phyloP scores from a whole-genome alignment of 2,329 filamentous ascomycete species.

The Proliferodiscus dingleyae region DNA sequence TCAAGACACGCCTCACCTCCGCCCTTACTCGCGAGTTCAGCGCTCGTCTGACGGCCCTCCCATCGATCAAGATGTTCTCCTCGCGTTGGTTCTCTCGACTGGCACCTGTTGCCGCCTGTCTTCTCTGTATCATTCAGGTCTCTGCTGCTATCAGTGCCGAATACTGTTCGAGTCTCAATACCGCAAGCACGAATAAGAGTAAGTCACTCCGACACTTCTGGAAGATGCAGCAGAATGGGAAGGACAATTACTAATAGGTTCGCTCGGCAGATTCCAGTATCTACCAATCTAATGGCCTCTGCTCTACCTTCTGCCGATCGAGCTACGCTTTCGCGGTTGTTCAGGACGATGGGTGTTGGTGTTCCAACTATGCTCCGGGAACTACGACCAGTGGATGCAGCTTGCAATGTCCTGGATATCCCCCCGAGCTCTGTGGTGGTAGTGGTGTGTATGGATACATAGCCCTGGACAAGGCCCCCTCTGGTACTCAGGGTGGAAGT shows the following conservation, averaged over 20 bases:
- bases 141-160: constrained; percentile 13
- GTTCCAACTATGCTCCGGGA: constrained; percentile 62
- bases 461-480: constrained; percentile 45
- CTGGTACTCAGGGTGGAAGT: constrained; percentile 45
- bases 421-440: constrained; percentile 61
- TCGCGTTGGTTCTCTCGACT: constrained; percentile 20
- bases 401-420: constrained; percentile 63
- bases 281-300: constrained; percentile 67
- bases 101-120: constrained; percentile 18
- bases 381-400: constrained; percentile 46
- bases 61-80: constrained; percentile 9
- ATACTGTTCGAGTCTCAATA: constrained; percentile 46
- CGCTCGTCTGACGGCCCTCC: not conserved
- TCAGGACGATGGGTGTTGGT: constrained; percentile 65
- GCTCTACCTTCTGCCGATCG: constrained; percentile 52
- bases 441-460: constrained; percentile 62
- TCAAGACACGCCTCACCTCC: not conserved
- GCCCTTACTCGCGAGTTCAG: no score
- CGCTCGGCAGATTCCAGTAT: constrained; percentile 44
- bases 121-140: constrained; percentile 11
- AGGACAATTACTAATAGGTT: constrained; percentile 10
- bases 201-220: constrained; percentile 27
- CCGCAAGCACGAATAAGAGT: constrained; percentile 39
- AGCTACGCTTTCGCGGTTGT: constrained; percentile 65
- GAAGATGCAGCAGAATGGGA: no score